These are phyloP conservation scores for Ligustrum vulgare DNA, from an alignment of 257 asterid species.

Conservation along the genomic window DNA sequence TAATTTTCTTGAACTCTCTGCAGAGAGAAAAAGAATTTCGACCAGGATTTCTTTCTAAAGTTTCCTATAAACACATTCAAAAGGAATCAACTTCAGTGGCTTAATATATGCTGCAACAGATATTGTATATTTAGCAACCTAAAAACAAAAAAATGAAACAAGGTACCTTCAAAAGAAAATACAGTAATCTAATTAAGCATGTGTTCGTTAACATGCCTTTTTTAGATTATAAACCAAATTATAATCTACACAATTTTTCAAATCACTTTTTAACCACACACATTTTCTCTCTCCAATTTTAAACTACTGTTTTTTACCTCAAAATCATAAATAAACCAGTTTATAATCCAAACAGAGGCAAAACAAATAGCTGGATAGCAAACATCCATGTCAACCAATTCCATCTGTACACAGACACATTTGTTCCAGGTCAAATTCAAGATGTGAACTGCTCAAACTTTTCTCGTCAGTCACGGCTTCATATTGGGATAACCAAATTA, in stretches of 20 bases:
- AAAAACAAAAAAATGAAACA: not conserved
- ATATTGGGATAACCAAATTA: not conserved
- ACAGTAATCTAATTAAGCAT: not conserved
- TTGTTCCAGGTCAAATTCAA: not conserved
- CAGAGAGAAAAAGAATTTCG: conserved; percentile 45
- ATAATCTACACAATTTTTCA: too few species aligned
- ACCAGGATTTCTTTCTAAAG: conserved; percentile 31
- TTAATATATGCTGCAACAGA: not conserved
- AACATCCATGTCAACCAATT: not conserved
- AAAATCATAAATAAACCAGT: too few species aligned
- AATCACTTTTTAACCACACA: too few species aligned
- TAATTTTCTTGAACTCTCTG: conserved; percentile 46
- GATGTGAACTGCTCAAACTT: not conserved
- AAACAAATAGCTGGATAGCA: not conserved
- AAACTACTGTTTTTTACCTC: too few species aligned
- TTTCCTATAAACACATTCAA: conserved; percentile 48
- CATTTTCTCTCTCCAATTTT: too few species aligned
- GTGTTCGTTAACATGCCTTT: too few species aligned
- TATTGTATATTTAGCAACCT: not conserved
- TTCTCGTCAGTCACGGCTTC: not conserved
- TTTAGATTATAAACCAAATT: too few species aligned
- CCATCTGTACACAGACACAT: not conserved
- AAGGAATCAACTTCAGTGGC: conserved; percentile 9
- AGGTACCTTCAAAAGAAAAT: conserved; percentile 1
- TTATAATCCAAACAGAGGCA: too few species aligned